phyloP scores from a whole-genome alignment of 768 basidiomycete species.

The Leucosporidium yakuticum region DNA sequence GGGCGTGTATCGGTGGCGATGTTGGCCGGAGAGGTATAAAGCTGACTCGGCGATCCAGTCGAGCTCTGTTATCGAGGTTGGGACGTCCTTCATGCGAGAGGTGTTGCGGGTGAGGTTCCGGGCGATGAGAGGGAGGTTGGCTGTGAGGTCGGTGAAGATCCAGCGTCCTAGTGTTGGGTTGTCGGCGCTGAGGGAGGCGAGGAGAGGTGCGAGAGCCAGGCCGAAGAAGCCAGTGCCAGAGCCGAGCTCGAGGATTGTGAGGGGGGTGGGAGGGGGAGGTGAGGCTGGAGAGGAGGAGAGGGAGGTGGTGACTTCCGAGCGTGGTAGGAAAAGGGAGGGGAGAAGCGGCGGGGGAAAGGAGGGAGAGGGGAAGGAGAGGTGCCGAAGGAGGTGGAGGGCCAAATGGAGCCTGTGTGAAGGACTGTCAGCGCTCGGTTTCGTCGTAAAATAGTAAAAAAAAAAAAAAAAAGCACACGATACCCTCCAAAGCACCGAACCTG shows the following conservation, averaged over 20 bases:
- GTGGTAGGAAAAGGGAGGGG: too few species aligned
- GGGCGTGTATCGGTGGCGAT: neutral
- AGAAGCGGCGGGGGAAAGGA: neutral
- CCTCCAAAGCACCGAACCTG: conserved; percentile 27
- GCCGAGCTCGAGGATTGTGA: conserved; percentile 29
- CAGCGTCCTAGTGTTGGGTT: conserved; percentile 12
- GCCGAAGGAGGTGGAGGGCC: conserved; percentile 10
- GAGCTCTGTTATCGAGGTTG: conserved; percentile 1
- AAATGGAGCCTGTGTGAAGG: conserved; percentile 9
- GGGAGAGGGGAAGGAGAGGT: conserved; percentile 22
- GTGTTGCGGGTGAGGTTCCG: conserved; percentile 20
- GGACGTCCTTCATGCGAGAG: too few species aligned
- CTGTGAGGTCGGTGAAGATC: conserved; percentile 29
- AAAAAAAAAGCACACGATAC: neutral
- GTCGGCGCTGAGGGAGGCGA: neutral
- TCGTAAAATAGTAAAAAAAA: neutral
- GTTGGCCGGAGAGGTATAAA: too few species aligned
- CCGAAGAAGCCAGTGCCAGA: conserved; percentile 19
- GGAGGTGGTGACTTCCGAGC: too few species aligned
- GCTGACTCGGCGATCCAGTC: conserved; percentile 15
- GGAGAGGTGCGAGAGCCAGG: conserved; percentile 1
- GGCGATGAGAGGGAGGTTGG: conserved; percentile 20
- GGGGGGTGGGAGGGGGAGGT: conserved; percentile 2
- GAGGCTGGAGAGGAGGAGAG: neutral
- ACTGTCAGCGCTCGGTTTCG: neutral